Conservation (phyloP, 1,284 basidiomycete species). For the Malassezia psittaci region DNA sequence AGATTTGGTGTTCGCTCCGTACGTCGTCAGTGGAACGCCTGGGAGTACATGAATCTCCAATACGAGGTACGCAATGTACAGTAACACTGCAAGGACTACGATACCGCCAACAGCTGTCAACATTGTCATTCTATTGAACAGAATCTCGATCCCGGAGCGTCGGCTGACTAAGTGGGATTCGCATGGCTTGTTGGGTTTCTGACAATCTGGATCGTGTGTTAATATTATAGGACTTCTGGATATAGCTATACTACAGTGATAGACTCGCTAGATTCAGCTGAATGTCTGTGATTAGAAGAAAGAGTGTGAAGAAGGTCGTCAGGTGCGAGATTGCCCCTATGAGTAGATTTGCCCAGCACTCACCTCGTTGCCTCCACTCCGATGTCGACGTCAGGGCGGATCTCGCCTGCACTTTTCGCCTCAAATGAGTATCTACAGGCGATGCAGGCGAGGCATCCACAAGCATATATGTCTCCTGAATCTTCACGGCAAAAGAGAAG, state of each 20-base stretch:
- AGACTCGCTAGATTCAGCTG: no score
- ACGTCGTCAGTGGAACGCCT: constrained; percentile 26
- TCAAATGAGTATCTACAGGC: neutral
- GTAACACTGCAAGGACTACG: neutral
- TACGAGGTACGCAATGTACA: constrained; percentile 11
- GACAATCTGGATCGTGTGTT: no score
- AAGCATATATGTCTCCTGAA: neutral
- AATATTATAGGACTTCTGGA: no score
- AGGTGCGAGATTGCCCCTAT: neutral
- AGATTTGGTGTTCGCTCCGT: constrained; percentile 33
- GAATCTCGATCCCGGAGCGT: no score
- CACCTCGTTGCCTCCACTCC: neutral
- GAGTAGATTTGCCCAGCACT: neutral
- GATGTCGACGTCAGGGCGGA: neutral
- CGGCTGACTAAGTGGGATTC: no score
- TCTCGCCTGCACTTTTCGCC: neutral
- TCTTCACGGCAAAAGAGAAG: neutral
- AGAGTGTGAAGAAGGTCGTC: no score
- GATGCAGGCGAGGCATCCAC: neutral
- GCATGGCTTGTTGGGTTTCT: no score
- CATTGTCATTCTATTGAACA: neutral
- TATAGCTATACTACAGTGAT: no score
- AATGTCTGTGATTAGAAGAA: no score
- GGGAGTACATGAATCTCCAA: constrained; percentile 28
- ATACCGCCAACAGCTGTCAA: constrained; percentile 1